A percentile compares a stretch with the other conserved stretches of the same genome.
Evolutionary conservation across 768 basidiomycete species (phyloP).

Genomic region (Chalciporus piperatus): DNA sequence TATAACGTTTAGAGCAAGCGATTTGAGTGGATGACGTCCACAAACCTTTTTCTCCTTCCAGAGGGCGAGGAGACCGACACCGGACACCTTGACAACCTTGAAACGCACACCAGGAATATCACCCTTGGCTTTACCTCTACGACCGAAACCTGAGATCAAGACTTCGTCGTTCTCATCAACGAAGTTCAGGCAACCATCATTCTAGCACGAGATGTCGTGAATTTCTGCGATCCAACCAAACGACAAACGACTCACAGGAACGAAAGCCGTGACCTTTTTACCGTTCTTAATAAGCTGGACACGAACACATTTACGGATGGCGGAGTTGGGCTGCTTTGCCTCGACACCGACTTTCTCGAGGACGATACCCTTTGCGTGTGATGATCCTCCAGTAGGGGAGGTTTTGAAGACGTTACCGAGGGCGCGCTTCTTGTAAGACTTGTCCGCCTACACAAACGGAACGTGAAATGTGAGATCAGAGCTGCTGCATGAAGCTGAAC

Average conservation of each 20-base stretch:
- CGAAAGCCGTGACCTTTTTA: slow-evolving; percentile 99
- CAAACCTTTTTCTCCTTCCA: slow-evolving; percentile 99
- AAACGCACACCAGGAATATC: slow-evolving; percentile 99
- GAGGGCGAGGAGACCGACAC: slow-evolving; percentile 95
- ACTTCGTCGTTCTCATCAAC: slow-evolving; percentile 99
- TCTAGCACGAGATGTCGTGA: slow-evolving; percentile 43
- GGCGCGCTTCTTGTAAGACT: slow-evolving; percentile 98
- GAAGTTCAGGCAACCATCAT: slow-evolving; percentile 97
- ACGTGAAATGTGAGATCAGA: slow-evolving; percentile 13
- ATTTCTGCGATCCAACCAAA: background rate
- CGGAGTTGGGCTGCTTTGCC: slow-evolving; percentile 99
- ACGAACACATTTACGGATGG: slow-evolving; percentile 99
- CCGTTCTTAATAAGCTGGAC: slow-evolving; percentile 99
- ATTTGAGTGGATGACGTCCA: slow-evolving; percentile 5
- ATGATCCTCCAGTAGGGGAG: slow-evolving; percentile 98
- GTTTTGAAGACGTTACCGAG: slow-evolving; percentile 99
- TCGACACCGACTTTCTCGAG: slow-evolving; percentile 99
- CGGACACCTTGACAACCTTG: slow-evolving; percentile 99
- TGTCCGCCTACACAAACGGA: slow-evolving; percentile 72
- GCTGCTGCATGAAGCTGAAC: background rate
- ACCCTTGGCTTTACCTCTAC: slow-evolving; percentile 99
- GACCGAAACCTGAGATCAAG: slow-evolving; percentile 99
- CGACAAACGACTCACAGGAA: slow-evolving; percentile 64
- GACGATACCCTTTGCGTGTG: slow-evolving; percentile 99
- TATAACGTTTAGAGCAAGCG: background rate